These are phyloP conservation scores for Metschnikowia corniflorae DNA, from an alignment of 805 yeast species.

Conservation along the genomic window DNA sequence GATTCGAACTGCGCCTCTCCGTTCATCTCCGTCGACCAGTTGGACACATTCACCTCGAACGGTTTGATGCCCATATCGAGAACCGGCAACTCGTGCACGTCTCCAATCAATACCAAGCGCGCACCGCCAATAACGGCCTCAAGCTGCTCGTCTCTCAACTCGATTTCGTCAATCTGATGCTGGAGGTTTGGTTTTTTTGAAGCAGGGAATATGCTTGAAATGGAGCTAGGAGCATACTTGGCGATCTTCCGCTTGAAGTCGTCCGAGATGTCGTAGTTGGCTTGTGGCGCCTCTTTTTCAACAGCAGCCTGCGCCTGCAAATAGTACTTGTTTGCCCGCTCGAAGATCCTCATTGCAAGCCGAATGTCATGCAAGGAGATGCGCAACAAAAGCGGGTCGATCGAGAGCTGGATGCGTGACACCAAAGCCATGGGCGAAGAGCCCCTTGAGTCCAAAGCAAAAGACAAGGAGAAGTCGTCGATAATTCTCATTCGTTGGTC, in stretches of 20 bases:
- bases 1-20: conserved; percentile 65
- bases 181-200: conserved; percentile 31
- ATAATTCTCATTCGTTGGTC: conserved; percentile 64
- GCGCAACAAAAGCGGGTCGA: conserved; percentile 79
- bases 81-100: conserved; percentile 86
- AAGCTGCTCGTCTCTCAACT: conserved; percentile 67
- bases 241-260: conserved; percentile 60
- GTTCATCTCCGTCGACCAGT: conserved; percentile 84
- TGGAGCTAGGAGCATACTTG: conserved; percentile 65
- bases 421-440: conserved; percentile 55
- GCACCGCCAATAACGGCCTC: conserved; percentile 68
- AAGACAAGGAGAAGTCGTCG: conserved; percentile 83
- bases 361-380: conserved; percentile 84
- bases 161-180: conserved; percentile 22
- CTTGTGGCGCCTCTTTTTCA: conserved; percentile 18
- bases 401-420: conserved; percentile 62
- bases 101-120: conserved; percentile 81
- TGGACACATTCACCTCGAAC: conserved; percentile 61
- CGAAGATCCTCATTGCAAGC: conserved; percentile 69
- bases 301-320: conserved; percentile 17
- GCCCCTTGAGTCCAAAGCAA: conserved; percentile 68
- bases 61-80: conserved; percentile 71
- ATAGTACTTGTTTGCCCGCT: conserved; percentile 62
- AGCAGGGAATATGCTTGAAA: conserved; percentile 37
- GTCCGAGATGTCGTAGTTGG: conserved; percentile 48